phyloP scores from a whole-genome alignment of 768 basidiomycete genomes.

The Rickenella mellea region DNA sequence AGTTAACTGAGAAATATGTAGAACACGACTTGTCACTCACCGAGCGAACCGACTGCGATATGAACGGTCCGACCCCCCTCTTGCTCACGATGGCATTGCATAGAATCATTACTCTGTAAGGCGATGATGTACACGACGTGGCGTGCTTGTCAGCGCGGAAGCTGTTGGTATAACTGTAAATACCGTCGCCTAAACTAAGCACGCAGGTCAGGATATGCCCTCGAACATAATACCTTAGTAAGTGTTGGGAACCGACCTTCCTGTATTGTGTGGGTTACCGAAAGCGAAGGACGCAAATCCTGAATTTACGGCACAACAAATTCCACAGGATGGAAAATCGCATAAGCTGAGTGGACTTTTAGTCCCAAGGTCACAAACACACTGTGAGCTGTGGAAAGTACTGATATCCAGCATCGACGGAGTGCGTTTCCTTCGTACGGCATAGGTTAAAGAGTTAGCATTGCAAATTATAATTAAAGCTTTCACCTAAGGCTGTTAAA shows the following conservation, averaged over 20 bases:
- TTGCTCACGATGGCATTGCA: conserved; percentile 42
- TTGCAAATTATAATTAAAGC: not conserved
- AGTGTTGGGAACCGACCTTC: conserved; percentile 33
- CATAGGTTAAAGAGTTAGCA: not conserved
- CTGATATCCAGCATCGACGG: conserved; percentile 34
- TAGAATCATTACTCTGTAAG: conserved; percentile 56
- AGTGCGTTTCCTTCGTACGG: not conserved
- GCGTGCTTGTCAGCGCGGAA: conserved; percentile 47
- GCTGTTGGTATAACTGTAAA: conserved; percentile 56
- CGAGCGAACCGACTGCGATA: conserved; percentile 15
- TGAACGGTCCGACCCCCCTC: conserved; percentile 4
- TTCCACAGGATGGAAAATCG: conserved; percentile 53
- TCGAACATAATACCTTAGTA: not conserved
- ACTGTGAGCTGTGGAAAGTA: conserved; percentile 56
- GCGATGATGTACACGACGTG: conserved; percentile 59
- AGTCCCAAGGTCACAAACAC: conserved; percentile 58
- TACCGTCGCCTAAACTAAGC: conserved; percentile 47
- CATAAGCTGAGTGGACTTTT: conserved; percentile 38
- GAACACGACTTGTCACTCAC: conserved; percentile 1
- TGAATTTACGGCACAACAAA: conserved; percentile 50
- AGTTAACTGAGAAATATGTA: conserved; percentile 10
- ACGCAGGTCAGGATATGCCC: not conserved
- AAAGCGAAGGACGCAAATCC: conserved; percentile 51
- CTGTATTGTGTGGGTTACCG: conserved; percentile 38
- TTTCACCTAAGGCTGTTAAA: not conserved